Evolutionary conservation across 495 filamentous ascomycete genomes (phyloP).

Genomic region (Xylaria palmicola): DNA sequence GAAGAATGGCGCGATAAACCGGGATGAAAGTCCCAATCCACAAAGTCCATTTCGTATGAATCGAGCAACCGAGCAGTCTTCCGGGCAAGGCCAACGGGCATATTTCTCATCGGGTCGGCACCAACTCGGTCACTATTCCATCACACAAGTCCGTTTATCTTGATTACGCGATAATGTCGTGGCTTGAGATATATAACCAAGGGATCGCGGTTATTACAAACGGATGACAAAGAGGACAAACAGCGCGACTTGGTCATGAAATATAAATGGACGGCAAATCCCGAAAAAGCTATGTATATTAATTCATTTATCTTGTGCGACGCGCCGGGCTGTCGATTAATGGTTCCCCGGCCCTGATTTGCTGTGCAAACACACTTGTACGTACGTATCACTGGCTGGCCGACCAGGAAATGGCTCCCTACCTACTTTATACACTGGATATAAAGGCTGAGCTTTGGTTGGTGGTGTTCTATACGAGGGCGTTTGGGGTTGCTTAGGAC

Average conservation of each 20-base stretch:
- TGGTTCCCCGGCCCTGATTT: background rate
- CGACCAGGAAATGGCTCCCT: background rate
- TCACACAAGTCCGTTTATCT: too few relatives aligned
- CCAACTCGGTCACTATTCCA: too few relatives aligned
- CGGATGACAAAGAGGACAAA: background rate
- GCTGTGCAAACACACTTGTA: background rate
- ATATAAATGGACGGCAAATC: background rate
- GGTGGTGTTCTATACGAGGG: background rate
- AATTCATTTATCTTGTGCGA: conserved; percentile 6
- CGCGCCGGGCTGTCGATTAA: background rate
- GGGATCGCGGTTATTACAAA: background rate
- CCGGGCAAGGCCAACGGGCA: too few relatives aligned
- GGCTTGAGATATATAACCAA: background rate
- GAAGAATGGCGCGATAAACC: too few relatives aligned
- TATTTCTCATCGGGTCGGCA: background rate
- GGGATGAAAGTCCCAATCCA: too few relatives aligned
- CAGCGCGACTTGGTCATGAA: background rate
- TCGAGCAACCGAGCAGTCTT: too few relatives aligned
- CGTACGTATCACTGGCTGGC: background rate
- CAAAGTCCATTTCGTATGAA: too few relatives aligned
- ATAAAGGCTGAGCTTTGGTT: background rate
- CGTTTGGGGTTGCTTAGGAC: background rate
- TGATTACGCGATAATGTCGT: background rate
- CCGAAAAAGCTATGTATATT: conserved; percentile 1
- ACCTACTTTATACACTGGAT: background rate